These are phyloP conservation scores for Cornus suecica DNA, from an alignment of 148 eudicot species.

Conservation along the genomic window DNA sequence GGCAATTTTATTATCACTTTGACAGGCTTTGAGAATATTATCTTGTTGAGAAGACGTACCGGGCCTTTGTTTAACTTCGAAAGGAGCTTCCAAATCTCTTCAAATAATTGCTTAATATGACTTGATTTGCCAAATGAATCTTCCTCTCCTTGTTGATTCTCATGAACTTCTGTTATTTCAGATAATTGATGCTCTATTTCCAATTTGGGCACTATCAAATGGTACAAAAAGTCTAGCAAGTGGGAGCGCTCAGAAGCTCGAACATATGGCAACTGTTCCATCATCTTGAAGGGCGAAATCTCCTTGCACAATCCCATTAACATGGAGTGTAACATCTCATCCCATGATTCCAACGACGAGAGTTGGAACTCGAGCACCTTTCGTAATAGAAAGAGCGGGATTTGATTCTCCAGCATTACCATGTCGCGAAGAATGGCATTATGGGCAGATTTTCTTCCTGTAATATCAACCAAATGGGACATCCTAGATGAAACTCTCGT, in stretches of 20 bases:
- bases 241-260: conserved; percentile 21
- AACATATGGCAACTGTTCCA: neutral
- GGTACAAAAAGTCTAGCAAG: conserved; percentile 38
- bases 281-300: conserved; percentile 31
- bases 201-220: conserved; percentile 17
- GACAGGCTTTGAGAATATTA: conserved; percentile 6
- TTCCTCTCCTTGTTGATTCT: neutral
- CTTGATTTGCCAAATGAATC: conserved; percentile 1
- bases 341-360: conserved; percentile 19
- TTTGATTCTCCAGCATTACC: conserved; percentile 48
- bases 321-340: neutral
- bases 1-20: conserved; percentile 15
- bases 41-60: neutral
- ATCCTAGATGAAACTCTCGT: conserved; percentile 4
- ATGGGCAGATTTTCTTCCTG: conserved; percentile 14
- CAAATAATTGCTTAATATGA: neutral
- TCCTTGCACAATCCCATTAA: conserved; percentile 15
- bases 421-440: conserved; percentile 35
- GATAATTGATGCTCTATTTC: neutral
- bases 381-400: conserved; percentile 15
- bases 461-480: conserved; percentile 15
- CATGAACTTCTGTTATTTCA: neutral
- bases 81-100: neutral
- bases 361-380: conserved; percentile 25
- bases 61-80: conserved; percentile 5